These are phyloP conservation scores for Rhizoclosmatium globosum DNA, from an alignment of 192 early-diverging fungal species.

Conservation along the genomic window DNA sequence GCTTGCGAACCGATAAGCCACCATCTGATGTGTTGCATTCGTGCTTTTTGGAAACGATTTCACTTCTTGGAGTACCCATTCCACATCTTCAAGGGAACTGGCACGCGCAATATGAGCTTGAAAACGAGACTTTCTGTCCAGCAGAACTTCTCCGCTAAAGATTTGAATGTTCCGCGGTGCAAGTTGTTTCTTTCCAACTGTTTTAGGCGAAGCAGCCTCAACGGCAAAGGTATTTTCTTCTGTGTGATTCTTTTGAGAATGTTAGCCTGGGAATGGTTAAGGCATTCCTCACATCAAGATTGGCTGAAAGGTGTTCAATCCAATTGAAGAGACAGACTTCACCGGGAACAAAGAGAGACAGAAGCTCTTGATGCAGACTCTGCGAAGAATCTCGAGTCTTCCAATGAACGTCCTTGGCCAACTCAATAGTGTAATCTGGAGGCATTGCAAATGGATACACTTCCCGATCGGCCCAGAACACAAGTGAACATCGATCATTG, in stretches of 20 bases:
- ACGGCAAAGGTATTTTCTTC: no score
- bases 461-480: slow-evolving; percentile 16
- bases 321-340: slow-evolving; percentile 77
- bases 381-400: slow-evolving; percentile 1
- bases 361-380: slow-evolving; percentile 57
- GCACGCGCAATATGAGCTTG: slow-evolving; percentile 78
- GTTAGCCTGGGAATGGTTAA: not conserved
- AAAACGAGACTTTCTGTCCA: slow-evolving; percentile 86
- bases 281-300: not conserved
- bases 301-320: slow-evolving; percentile 59
- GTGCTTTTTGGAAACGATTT: slow-evolving; percentile 17
- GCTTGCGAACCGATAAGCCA: slow-evolving; percentile 82
- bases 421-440: slow-evolving; percentile 33
- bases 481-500: not conserved
- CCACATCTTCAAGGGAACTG: slow-evolving; percentile 61
- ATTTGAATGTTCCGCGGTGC: not conserved
- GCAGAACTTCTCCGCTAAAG: slow-evolving; percentile 61
- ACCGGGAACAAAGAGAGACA: slow-evolving; percentile 61
- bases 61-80: slow-evolving; percentile 14
- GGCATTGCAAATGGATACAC: slow-evolving; percentile 36
- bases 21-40: slow-evolving; percentile 87
- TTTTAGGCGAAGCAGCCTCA: no score
- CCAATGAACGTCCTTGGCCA: slow-evolving; percentile 23
- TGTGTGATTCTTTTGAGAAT: not conserved
- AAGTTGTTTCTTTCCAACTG: not conserved